Base-by-base conservation (phyloP, 371 early-diverging fungal species). In the Mucor racemosus region DNA sequence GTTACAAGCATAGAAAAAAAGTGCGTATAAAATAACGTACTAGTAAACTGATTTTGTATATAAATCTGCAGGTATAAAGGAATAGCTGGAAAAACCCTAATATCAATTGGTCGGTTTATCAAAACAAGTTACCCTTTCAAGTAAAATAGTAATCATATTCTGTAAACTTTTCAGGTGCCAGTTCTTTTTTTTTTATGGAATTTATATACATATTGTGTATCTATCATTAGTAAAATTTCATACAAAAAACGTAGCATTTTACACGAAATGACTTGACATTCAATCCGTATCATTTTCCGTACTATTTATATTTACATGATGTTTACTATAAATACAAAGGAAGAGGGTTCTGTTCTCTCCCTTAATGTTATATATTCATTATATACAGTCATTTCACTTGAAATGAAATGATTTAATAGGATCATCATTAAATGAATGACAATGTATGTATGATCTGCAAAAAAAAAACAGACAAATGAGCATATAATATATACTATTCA, bases 221-320 rank as follows among this genome's bases (percentile, higher is more conserved):
- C 26, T 26, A 3, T 26, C 26, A 26, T 26, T 26, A 3, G 26
- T 26, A 26, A 26, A 26, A 26, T 3, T 26, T 26, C 26, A 26
- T 26, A 26, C 26, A 26, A 26, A 50, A 53, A 13, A 13, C 53
- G 53, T 26, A 53, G 53, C 53, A 53, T 53, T 53, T 21, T 53
- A 31, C 53, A 31, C 9, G 44, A 46, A 46, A 19, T 46, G 46
- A n/a, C 46, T 46, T 53, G 53, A 53, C 53, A 53, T 31, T 53
- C 31, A 1, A 31, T 5, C 26, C 53, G 53, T 53, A 31, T 53
- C 53, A 53, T 53, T 53, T 31, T 19, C 46, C 46, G 19, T 46
- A 17, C 46, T 46, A 19, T 46, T 46, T 46, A 19, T 46, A 46
- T 31, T 53, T 53, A 53, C 26, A 31, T 2, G 13, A 31, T 53